These are phyloP conservation scores for Teunomyces pallodes DNA, from an alignment of 805 yeast genomes.

Conservation along the genomic window DNA sequence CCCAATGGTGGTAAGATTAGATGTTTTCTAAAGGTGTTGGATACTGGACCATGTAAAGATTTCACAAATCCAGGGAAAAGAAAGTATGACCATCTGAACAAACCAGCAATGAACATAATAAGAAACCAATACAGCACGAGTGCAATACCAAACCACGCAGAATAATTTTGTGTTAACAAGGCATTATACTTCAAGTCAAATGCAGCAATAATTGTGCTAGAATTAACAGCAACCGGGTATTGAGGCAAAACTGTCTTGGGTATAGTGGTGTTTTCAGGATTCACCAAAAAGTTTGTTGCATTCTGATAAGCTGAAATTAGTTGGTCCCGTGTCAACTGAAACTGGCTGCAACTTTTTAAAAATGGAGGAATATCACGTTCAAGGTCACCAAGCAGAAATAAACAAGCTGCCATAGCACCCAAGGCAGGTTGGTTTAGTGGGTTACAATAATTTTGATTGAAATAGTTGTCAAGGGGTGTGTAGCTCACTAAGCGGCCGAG, in stretches of 20 bases:
- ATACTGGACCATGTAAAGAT: constrained; percentile 14
- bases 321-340: constrained; percentile 24
- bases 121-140: constrained; percentile 39
- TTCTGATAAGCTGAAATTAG: constrained; percentile 34
- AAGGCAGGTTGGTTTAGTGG: constrained; percentile 4
- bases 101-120: constrained; percentile 32
- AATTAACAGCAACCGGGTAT: background rate
- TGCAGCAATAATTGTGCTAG: background rate
- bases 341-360: background rate
- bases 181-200: constrained; percentile 9
- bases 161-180: constrained; percentile 21
- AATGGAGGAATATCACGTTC: background rate
- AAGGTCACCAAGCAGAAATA: background rate
- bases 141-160: constrained; percentile 31
- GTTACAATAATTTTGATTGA: background rate
- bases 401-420: constrained; percentile 8
- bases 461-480: background rate
- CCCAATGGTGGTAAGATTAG: constrained; percentile 18
- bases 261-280: constrained; percentile 9
- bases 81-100: constrained; percentile 21
- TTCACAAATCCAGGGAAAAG: constrained; percentile 20
- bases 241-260: background rate
- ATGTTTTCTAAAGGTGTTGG: constrained; percentile 16
- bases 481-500: background rate
- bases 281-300: constrained; percentile 37